Conservation (phyloP, 768 basidiomycete genomes). For the Mycena venus region DNA sequence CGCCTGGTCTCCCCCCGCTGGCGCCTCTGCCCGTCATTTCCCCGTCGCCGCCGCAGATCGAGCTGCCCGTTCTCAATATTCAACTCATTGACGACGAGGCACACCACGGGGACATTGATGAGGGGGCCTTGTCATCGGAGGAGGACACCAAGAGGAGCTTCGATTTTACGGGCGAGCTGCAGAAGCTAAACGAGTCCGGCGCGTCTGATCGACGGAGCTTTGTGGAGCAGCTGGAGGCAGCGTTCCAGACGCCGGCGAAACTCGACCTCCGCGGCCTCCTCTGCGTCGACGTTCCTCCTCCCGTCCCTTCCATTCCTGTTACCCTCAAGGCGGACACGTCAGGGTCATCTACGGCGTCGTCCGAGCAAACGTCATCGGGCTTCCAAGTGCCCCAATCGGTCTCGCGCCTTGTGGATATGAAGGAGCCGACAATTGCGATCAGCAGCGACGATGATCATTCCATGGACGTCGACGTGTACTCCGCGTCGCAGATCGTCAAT, state of each 20-base stretch:
- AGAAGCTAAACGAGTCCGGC: constrained; percentile 77
- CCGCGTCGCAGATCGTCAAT: constrained; percentile 48
- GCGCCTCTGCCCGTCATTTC: constrained; percentile 50
- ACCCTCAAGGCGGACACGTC: constrained; percentile 30
- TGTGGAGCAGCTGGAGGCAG: constrained; percentile 82
- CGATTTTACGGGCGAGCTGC: constrained; percentile 86
- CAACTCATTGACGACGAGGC: constrained; percentile 62
- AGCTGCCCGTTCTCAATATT: constrained; percentile 57
- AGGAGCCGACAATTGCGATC: constrained; percentile 44
- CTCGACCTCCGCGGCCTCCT: constrained; percentile 65
- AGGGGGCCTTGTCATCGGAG: constrained; percentile 56
- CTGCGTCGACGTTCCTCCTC: constrained; percentile 59
- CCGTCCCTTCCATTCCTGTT: constrained; percentile 63
- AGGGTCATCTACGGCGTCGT: constrained; percentile 15
- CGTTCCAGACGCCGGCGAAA: constrained; percentile 77
- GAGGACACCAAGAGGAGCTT: constrained; percentile 85
- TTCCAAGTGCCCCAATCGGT: constrained; percentile 33
- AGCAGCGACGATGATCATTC: constrained; percentile 33
- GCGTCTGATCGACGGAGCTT: constrained; percentile 80
- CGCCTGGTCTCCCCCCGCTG: constrained; percentile 59
- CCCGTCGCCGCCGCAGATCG: constrained; percentile 32
- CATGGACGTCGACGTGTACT: constrained; percentile 40
- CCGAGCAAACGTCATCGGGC: constrained; percentile 26
- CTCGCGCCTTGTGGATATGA: constrained; percentile 42
- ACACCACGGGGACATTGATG: constrained; percentile 56